Conservation (phyloP, 148 eudicot genomes). For the Persicaria tinctoria region DNA sequence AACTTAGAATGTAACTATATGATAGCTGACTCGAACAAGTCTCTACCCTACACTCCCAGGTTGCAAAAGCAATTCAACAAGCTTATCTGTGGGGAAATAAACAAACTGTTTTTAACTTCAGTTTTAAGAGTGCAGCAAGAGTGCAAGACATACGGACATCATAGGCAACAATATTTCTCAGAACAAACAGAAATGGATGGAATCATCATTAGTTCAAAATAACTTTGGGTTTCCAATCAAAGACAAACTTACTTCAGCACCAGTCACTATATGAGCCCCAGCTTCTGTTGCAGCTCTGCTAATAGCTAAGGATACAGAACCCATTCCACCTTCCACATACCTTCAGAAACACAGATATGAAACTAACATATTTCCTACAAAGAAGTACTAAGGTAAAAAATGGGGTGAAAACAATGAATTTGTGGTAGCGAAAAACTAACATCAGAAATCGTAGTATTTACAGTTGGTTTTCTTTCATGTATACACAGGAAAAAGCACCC, state of each 20-base stretch:
- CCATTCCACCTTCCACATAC: slow-evolving; percentile 71
- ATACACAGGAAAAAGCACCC: not conserved
- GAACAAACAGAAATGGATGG: not conserved
- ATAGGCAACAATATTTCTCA: not conserved
- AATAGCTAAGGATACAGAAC: slow-evolving; percentile 60
- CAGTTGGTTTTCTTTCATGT: not conserved
- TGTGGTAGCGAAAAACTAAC: not conserved
- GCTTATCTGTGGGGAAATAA: too few species aligned
- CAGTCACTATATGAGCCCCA: slow-evolving; percentile 57
- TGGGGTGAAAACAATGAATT: not conserved
- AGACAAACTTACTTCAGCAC: slow-evolving; percentile 64
- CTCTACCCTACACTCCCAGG: not conserved
- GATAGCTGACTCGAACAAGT: too few species aligned
- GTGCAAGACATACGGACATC: not conserved
- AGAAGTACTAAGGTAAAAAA: not conserved
- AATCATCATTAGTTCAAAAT: not conserved
- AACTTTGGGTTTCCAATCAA: not conserved
- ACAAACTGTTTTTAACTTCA: too few species aligned
- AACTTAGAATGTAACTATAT: not conserved
- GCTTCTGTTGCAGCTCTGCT: slow-evolving; percentile 64
- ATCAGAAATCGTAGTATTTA: not conserved
- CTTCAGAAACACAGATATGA: slow-evolving; percentile 15
- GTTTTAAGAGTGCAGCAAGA: too few species aligned
- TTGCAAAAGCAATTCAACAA: not conserved
- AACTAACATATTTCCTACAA: not conserved